These are phyloP conservation scores for Cochlearia excelsa DNA, from an alignment of 345 rosid genomes.

Conservation along the genomic window DNA sequence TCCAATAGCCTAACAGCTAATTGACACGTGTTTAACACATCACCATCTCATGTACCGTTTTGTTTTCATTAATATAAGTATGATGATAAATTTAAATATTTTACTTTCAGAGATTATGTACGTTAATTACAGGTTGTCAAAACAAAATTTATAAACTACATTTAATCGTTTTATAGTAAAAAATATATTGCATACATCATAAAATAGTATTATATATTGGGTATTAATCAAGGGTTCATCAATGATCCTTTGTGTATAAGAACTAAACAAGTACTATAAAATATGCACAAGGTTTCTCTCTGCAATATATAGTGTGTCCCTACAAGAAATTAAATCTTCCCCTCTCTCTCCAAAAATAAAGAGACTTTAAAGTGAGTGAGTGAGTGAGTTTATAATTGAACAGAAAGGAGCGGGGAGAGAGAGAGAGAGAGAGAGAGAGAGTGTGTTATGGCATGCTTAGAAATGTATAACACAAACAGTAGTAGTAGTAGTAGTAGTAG, in stretches of 20 bases:
- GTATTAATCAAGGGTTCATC: slow-evolving; percentile 24
- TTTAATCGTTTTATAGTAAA: not conserved
- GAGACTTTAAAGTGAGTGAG: slow-evolving; percentile 17
- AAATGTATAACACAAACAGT: slow-evolving; percentile 66
- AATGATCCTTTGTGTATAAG: slow-evolving; percentile 42
- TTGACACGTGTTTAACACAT: slow-evolving; percentile 30
- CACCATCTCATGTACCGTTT: slow-evolving; percentile 2
- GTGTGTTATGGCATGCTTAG: slow-evolving; percentile 72
- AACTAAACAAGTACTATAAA: slow-evolving; percentile 41
- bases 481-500: slow-evolving; percentile 34
- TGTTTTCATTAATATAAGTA: too few relatives aligned
- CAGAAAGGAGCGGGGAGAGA: slow-evolving; percentile 6
- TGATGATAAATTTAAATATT: too few relatives aligned
- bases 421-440: not conserved
- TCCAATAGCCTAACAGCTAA: slow-evolving; percentile 10
- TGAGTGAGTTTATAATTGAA: slow-evolving; percentile 17
- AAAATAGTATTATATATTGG: slow-evolving; percentile 1
- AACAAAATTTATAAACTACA: not conserved
- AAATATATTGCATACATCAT: too few relatives aligned
- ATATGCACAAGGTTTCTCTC: slow-evolving; percentile 43
- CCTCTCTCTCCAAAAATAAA: slow-evolving; percentile 1
- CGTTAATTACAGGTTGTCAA: too few relatives aligned
- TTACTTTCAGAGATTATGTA: too few relatives aligned
- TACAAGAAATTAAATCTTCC: slow-evolving; percentile 10
- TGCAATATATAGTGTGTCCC: slow-evolving; percentile 45